Conservation (phyloP, 352 stramenopile genomes). For the Phytopythium mirpurense region DNA sequence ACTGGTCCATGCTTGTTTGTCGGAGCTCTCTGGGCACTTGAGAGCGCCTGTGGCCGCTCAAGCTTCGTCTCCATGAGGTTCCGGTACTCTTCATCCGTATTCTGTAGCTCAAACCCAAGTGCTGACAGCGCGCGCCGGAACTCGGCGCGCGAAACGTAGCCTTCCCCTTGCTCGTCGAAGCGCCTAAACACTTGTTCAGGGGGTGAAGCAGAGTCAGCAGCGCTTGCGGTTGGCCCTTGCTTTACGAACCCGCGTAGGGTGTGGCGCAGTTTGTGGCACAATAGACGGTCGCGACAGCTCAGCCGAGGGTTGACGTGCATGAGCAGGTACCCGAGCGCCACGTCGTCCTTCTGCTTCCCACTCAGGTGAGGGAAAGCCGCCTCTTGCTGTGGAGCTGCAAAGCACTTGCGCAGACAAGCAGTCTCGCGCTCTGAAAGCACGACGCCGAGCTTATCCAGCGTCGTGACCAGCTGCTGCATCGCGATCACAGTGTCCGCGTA, state of each 20-base stretch:
- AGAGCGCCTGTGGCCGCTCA: background rate
- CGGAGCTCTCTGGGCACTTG: background rate
- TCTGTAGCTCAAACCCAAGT: slow-evolving; percentile 68
- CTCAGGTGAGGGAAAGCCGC: background rate
- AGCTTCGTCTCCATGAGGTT: slow-evolving; percentile 19
- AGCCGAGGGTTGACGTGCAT: slow-evolving; percentile 53
- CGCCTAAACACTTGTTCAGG: slow-evolving; percentile 42
- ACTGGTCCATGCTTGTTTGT: background rate
- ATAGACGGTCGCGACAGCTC: slow-evolving; percentile 40
- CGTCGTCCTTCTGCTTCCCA: slow-evolving; percentile 9
- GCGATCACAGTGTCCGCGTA: slow-evolving; percentile 15
- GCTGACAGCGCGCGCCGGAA: slow-evolving; percentile 61
- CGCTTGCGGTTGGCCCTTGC: slow-evolving; percentile 23
- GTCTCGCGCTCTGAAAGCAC: slow-evolving; percentile 31
- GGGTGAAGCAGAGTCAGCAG: slow-evolving; percentile 7
- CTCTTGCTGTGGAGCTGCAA: slow-evolving; percentile 5
- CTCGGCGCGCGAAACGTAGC: slow-evolving; percentile 45
- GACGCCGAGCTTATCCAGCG: slow-evolving; percentile 26
- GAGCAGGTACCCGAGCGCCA: slow-evolving; percentile 40
- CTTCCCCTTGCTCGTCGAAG: slow-evolving; percentile 40
- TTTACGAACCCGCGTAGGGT: slow-evolving; percentile 32
- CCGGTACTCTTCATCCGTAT: slow-evolving; percentile 48
- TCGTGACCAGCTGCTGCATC: slow-evolving; percentile 5
- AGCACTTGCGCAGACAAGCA: slow-evolving; percentile 15
- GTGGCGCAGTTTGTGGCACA: slow-evolving; percentile 62